Conservation (phyloP, 2,329 filamentous ascomycete genomes). For the Acephala macrosclerotiorum region DNA sequence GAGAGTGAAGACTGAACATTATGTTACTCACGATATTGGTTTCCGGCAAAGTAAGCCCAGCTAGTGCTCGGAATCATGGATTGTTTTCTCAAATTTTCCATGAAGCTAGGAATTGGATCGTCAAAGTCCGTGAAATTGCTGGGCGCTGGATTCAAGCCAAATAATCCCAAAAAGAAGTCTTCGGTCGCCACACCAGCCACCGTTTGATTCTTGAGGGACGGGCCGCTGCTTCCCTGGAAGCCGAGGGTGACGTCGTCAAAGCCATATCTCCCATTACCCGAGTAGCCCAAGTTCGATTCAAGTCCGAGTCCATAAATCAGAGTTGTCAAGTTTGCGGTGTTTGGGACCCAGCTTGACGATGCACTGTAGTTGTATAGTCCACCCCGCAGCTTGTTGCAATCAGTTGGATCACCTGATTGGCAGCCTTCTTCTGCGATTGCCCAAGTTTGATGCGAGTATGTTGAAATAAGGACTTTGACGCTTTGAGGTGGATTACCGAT, state of each 20-base stretch:
- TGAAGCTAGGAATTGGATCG: conserved; percentile 44
- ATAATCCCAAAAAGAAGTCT: conserved; percentile 44
- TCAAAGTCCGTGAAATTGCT: conserved; percentile 47
- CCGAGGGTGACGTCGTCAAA: conserved; percentile 31
- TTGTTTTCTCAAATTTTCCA: conserved; percentile 46
- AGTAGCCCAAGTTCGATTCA: conserved; percentile 26
- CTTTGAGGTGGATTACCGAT: conserved; percentile 59
- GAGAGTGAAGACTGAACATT: no score
- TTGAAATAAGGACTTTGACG: conserved; percentile 66
- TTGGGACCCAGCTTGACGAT: conserved; percentile 61
- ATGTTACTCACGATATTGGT: conserved; percentile 45
- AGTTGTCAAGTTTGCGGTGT: conserved; percentile 45
- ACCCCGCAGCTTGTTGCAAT: conserved; percentile 64
- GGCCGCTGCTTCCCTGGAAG: conserved; percentile 34
- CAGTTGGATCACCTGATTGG: conserved; percentile 46
- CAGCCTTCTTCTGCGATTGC: conserved; percentile 66
- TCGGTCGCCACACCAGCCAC: conserved; percentile 28
- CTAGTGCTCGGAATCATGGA: conserved; percentile 47
- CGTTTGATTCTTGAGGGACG: conserved; percentile 28
- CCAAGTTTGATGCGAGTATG: conserved; percentile 74
- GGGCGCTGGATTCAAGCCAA: conserved; percentile 48
- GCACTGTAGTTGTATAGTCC: conserved; percentile 59
- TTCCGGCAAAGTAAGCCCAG: conserved; percentile 51
- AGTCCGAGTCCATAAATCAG: conserved; percentile 38
- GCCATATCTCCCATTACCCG: conserved; percentile 30